Base-by-base conservation (phyloP, 1,284 basidiomycete genomes). In the Cryptococcus sp. region DNA sequence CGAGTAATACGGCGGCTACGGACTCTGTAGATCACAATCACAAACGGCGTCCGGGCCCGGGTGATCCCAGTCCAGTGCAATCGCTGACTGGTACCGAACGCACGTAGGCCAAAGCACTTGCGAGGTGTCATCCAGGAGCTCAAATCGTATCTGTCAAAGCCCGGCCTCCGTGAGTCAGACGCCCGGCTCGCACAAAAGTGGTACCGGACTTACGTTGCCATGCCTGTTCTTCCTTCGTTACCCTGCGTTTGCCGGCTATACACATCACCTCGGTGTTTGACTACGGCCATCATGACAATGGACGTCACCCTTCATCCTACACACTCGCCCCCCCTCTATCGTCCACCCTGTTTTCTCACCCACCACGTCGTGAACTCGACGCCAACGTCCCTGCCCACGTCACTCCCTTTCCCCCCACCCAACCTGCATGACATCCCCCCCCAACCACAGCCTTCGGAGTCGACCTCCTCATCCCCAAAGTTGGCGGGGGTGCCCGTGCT, bases 381-480 rank as follows among this genome's bases (percentile, higher is more conserved):
- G 20, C 23, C 5, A 23, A 8, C 23, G 11, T 12, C 2, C 18
- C 28, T 33, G 9, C 28, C 28, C 28, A 33, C 28, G 28, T 33
- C 28, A 33, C 28, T 33, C 28, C n/a, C n/a, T n/a, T n/a, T n/a
- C n/a, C n/a, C 28, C 28, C 28, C 28, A 23, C 21, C 11, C 24
- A 40, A 38, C 13, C 5, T 21, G 44, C 16, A n/a, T 43, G 2
- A 49, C 28, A 37, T 16, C 18, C 37, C 28, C 5, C 28, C 28
- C 28, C 28, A 9, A 83, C 84, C 71, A 85, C 84, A 24, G 87
- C 90, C 0, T 94, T 92, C 65, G 91, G 91, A 55, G 88, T 94
- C 47, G 91, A 94, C 71, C 79, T 93, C 49, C 82, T 92, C 35
- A 79, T 93, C 36, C 91, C 91, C 15, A 86, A 89, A 67, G 82